Percentiles rank a stretch among this genome's conserved stretches.
Evolutionary conservation across 306 rosid species (phyloP).

Genomic region (Cucurbita maxima): DNA sequence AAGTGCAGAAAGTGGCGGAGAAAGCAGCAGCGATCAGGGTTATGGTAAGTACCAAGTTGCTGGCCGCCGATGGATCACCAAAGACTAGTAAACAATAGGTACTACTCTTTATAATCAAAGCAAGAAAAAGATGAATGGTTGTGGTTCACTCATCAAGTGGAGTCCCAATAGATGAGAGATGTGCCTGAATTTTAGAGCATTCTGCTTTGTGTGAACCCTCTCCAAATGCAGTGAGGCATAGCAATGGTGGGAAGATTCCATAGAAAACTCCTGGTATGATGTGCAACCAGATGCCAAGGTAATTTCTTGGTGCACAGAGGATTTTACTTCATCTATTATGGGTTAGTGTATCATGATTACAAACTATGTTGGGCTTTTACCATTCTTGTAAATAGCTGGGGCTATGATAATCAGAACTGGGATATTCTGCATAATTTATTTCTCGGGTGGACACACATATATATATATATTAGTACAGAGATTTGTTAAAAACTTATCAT

Average conservation of each 20-base stretch:
- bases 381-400: slow-evolving; percentile 3
- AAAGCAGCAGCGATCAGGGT: slow-evolving; percentile 81
- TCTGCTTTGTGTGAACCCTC: not conserved
- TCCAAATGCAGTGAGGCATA: not conserved
- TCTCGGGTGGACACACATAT: not conserved
- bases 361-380: not conserved
- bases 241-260: not conserved
- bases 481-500: not conserved
- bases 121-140: not conserved
- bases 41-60: slow-evolving; percentile 62
- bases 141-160: not conserved
- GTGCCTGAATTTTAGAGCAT: not conserved
- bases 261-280: not conserved
- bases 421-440: not conserved
- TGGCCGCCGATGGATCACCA: slow-evolving; percentile 86
- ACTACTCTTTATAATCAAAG: not conserved
- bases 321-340: not conserved
- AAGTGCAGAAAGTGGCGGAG: slow-evolving; percentile 94
- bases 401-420: not conserved
- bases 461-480: not conserved
- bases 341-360: slow-evolving; percentile 1
- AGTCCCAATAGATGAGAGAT: not conserved
- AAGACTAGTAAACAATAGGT: slow-evolving; percentile 36
- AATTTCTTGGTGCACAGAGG: not conserved
- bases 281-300: not conserved